Evolutionary conservation across 73 alveolate genomes (phyloP).

Genomic region (Paramecium sexaurelia): DNA sequence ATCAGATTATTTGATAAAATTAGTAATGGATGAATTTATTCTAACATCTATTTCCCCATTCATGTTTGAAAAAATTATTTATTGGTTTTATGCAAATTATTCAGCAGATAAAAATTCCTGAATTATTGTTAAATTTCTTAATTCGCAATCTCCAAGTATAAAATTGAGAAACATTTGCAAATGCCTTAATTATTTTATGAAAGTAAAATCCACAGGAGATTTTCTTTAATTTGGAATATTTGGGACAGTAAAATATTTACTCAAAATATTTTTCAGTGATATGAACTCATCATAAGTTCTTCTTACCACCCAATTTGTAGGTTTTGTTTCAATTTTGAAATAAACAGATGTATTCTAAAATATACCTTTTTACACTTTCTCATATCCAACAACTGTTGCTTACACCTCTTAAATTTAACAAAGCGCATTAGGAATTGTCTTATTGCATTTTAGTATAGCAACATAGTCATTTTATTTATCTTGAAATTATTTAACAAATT

Average conservation of each 20-base stretch:
- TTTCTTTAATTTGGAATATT: slow-evolving; percentile 7
- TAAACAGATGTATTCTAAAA: neutral
- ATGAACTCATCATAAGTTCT: slow-evolving; percentile 16
- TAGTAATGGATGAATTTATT: neutral
- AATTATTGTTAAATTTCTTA: neutral
- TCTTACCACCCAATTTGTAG: slow-evolving; percentile 6
- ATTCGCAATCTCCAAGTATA: neutral
- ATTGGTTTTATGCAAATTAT: neutral
- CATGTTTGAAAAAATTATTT: neutral
- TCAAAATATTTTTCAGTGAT: neutral
- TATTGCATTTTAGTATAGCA: neutral
- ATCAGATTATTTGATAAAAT: slow-evolving; percentile 21
- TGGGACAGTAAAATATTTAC: neutral
- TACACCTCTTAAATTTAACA: neutral
- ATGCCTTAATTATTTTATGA: neutral
- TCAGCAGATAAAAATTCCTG: neutral
- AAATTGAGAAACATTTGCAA: slow-evolving; percentile 5
- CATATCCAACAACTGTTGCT: neutral
- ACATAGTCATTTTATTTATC: neutral
- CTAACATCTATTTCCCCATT: neutral
- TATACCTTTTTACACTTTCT: neutral
- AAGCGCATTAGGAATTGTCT: neutral
- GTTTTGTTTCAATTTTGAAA: slow-evolving; percentile 34
- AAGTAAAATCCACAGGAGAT: slow-evolving; percentile 4
- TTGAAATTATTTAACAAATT: neutral